Evolutionary conservation across 2,329 filamentous ascomycete genomes (phyloP).

Genomic region (Coniochaeta sp.): DNA sequence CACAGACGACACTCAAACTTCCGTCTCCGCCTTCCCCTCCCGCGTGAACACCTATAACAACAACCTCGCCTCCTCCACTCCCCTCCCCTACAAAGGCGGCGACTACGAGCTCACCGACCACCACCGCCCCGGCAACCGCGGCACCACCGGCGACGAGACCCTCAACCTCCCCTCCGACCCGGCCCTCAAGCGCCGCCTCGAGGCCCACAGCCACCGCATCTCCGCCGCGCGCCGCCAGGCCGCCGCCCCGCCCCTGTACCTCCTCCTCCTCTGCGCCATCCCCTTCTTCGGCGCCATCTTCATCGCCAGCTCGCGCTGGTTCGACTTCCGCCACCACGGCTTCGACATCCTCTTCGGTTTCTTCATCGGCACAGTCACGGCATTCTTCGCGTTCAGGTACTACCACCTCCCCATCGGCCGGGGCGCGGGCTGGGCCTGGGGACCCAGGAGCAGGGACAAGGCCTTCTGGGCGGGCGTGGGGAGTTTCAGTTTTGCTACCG

Average conservation of each 20-base stretch:
- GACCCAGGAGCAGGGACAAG: slow-evolving; percentile 61
- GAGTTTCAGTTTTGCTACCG: slow-evolving; percentile 47
- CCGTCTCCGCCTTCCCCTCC: slow-evolving; percentile 67
- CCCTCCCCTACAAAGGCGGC: slow-evolving; percentile 17
- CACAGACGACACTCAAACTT: slow-evolving; percentile 26
- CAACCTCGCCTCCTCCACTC: slow-evolving; percentile 15
- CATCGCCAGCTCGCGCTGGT: slow-evolving; percentile 79
- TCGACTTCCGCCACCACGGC: slow-evolving; percentile 83
- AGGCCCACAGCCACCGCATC: slow-evolving; percentile 30
- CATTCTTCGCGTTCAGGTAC: slow-evolving; percentile 72
- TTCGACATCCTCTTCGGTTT: slow-evolving; percentile 89
- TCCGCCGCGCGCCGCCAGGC: slow-evolving; percentile 60
- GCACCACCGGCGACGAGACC: slow-evolving; percentile 16
- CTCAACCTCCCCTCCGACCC: slow-evolving; percentile 21
- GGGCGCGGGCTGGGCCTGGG: slow-evolving; percentile 90
- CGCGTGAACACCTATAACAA: slow-evolving; percentile 47
- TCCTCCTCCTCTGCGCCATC: slow-evolving; percentile 61
- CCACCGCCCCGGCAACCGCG: slow-evolving; percentile 5
- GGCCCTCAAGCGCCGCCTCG: slow-evolving; percentile 21
- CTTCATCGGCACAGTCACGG: slow-evolving; percentile 63
- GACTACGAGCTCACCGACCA: slow-evolving; percentile 24
- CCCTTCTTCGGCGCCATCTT: slow-evolving; percentile 73
- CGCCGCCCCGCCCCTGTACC: slow-evolving; percentile 76
- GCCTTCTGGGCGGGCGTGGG: slow-evolving; percentile 76
- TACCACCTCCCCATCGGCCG: slow-evolving; percentile 75